Evolutionary conservation across 441 rosid genomes (phyloP).

Genomic region (Cnidoscolus chayamansa): DNA sequence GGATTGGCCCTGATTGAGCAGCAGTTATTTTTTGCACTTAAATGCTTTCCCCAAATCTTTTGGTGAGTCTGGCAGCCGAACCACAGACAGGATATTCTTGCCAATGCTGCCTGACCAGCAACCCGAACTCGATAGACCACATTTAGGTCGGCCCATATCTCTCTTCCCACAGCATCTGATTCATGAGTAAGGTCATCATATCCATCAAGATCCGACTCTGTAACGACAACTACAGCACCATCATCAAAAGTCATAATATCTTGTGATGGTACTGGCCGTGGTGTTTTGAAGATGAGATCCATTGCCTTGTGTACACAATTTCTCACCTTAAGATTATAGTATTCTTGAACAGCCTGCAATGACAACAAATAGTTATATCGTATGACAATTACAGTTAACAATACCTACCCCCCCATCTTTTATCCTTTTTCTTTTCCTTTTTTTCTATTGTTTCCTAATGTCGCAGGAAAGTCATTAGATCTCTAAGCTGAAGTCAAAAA

Average conservation of each 20-base stretch:
- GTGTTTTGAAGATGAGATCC: slow-evolving; percentile 35
- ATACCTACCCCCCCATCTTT: not conserved
- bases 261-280: slow-evolving; percentile 30
- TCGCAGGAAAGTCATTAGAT: not conserved
- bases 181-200: slow-evolving; percentile 51
- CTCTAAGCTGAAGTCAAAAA: not conserved
- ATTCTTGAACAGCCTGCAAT: slow-evolving; percentile 81
- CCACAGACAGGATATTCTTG: slow-evolving; percentile 85
- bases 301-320: slow-evolving; percentile 22
- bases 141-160: slow-evolving; percentile 74
- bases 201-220: slow-evolving; percentile 78
- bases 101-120: slow-evolving; percentile 75
- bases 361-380: not conserved
- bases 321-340: slow-evolving; percentile 50
- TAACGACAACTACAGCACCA: slow-evolving; percentile 69
- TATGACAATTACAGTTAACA: not conserved
- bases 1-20: slow-evolving; percentile 37
- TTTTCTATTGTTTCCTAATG: not conserved
- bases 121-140: slow-evolving; percentile 70
- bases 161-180: slow-evolving; percentile 36
- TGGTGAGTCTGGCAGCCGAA: slow-evolving; percentile 51
- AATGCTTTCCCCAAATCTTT: slow-evolving; percentile 48
- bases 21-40: slow-evolving; percentile 38
- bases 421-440: not conserved
- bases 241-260: slow-evolving; percentile 71